Evolutionary conservation across 2,329 filamentous ascomycete genomes (phyloP).

Genomic region (Microdochium nivale): DNA sequence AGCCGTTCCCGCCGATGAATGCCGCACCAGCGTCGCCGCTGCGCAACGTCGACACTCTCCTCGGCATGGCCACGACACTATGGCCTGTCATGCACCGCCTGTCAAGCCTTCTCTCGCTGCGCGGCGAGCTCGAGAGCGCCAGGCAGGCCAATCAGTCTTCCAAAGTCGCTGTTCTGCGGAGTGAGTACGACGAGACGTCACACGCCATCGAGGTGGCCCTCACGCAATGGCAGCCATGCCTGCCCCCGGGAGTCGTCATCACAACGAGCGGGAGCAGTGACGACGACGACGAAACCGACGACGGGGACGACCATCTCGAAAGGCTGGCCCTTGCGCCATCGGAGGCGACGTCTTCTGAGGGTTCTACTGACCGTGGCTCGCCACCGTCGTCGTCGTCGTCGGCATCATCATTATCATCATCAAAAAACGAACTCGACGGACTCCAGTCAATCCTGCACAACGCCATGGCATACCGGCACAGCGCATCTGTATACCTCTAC

Average conservation of each 20-base stretch:
- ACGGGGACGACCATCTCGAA: conserved; percentile 1
- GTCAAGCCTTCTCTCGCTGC: conserved; percentile 44
- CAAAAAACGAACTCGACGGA: conserved; percentile 26
- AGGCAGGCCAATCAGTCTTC: conserved; percentile 29
- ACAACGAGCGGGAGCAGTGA: conserved; percentile 11
- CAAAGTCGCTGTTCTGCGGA: conserved; percentile 37
- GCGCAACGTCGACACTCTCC: conserved; percentile 46
- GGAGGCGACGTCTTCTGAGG: background rate
- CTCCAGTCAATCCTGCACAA: conserved; percentile 49
- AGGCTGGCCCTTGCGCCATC: background rate
- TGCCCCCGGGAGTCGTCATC: conserved; percentile 29
- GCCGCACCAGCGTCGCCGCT: conserved; percentile 34
- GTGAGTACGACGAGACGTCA: conserved; percentile 41
- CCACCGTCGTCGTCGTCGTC: conserved; percentile 4
- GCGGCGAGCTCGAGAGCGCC: conserved; percentile 40
- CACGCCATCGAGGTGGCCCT: conserved; percentile 47
- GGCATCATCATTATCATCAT: conserved; percentile 8
- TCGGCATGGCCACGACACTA: conserved; percentile 52
- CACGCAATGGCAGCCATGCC: conserved; percentile 43
- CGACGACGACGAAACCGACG: conserved; percentile 1
- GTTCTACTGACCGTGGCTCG: too few species aligned
- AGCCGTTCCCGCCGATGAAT: conserved; percentile 37
- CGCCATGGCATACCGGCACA: conserved; percentile 51
- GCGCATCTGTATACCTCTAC: conserved; percentile 49
- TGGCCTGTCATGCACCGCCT: conserved; percentile 57